Percentiles rank a stretch among this genome's conserved stretches.
phyloP scores from a whole-genome alignment of 495 filamentous ascomycete species.

The Hypomontagnella submonticulosa region DNA sequence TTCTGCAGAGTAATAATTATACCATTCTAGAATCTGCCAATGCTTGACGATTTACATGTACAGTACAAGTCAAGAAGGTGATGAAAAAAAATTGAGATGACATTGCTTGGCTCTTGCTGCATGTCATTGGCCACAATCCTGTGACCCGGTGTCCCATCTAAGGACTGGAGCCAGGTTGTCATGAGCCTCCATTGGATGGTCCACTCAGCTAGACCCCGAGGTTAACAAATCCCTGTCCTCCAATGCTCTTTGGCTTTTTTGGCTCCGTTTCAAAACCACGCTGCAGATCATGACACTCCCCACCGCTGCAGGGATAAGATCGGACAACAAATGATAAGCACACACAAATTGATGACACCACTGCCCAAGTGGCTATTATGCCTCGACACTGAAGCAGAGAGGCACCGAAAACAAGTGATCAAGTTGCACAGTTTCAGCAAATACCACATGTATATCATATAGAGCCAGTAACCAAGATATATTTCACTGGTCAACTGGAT shows the following conservation, averaged over 20 bases:
- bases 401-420: no score
- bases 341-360: slow-evolving; percentile 2
- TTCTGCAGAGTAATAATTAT: no score
- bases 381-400: slow-evolving; percentile 13
- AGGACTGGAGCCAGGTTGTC: slow-evolving; percentile 15
- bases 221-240: slow-evolving; percentile 26
- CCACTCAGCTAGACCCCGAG: slow-evolving; percentile 12
- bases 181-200: slow-evolving; percentile 35
- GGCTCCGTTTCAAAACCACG: slow-evolving; percentile 35
- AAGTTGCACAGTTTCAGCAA: slow-evolving; percentile 13
- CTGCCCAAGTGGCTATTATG: slow-evolving; percentile 8
- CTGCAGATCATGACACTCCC: slow-evolving; percentile 35
- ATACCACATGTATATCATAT: slow-evolving; percentile 3
- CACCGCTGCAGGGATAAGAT: slow-evolving; percentile 31
- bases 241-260: slow-evolving; percentile 32
- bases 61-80: slow-evolving; percentile 17
- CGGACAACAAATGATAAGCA: slow-evolving; percentile 28
- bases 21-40: neutral
- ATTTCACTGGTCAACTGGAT: slow-evolving; percentile 5
- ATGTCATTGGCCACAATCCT: slow-evolving; percentile 17
- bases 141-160: slow-evolving; percentile 25
- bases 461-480: slow-evolving; percentile 3
- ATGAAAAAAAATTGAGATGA: slow-evolving; percentile 18
- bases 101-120: neutral
- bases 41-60: slow-evolving; percentile 7